Evolutionary conservation across 192 early-diverging fungal genomes (phyloP), one percentile per base, ranked within the genome.

Genomic region (Coemansia reversa): DNA sequence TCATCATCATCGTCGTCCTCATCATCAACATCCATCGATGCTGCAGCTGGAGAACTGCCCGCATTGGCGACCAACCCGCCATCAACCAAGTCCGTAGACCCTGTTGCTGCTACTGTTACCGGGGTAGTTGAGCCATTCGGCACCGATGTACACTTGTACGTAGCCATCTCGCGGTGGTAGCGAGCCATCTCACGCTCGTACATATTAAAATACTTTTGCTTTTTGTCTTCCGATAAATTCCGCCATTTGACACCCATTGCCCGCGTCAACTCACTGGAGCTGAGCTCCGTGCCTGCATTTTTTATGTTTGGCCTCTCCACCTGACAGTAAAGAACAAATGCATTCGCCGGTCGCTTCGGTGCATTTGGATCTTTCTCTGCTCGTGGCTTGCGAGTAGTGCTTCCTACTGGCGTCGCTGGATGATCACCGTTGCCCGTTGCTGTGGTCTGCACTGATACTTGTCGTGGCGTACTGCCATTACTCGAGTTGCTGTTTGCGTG

Each of bases 271-370:
- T 84, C 82, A 29, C 71, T 63, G 14, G 66, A 75, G 32, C 48
- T 80, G 29, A 77, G 59, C 52, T 74, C 74, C 0, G 63, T 70
- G 49, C 70, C 60, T 0, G 62, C 62, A 47, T 67, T 76, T 55
- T 79, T 79, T 51, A 80, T 70, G 28, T 64, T 68, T 12, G 77
- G 72, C 16, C 77, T 70, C 66, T 76, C 76, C 32, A 65, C 69
- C 66, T 84, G 76, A 51, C 82, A 79, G 60, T 75, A 84, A 20
- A 79, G 59, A 19, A 84, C 77, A 63, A 79, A 84, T 0, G 82
- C 82, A 33, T 84, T 84, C 7, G 77, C 76, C 12, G 82, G 82
- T 11, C 77, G 73, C 55, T 70, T 72, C 8, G 82, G 82, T 7
- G 77, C 77, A 32, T 68, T 72, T 0, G 82, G 82, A 60, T 84